These are phyloP conservation scores for Aspergillus clavatus DNA, from an alignment of 2,329 filamentous ascomycete species.

Conservation along the genomic window DNA sequence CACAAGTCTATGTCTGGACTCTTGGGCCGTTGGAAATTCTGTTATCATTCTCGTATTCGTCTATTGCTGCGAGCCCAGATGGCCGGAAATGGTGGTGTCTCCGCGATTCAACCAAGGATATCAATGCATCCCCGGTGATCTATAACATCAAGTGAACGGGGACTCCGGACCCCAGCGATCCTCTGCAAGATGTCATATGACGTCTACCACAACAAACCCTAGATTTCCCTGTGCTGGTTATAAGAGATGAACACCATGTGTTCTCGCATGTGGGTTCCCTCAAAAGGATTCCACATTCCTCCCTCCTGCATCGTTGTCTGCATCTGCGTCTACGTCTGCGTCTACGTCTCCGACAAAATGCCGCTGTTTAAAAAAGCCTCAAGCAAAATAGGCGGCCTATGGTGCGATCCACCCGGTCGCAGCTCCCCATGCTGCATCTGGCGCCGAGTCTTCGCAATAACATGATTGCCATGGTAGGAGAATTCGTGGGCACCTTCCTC, in stretches of 20 bases:
- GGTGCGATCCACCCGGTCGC: not conserved
- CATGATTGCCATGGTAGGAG: constrained; percentile 44
- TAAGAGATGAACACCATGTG: not conserved
- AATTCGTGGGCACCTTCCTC: constrained; percentile 50
- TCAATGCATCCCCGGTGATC: not conserved
- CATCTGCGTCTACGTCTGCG: not conserved
- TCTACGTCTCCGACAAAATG: too few species aligned
- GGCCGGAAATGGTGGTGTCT: not conserved
- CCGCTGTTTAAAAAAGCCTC: not conserved
- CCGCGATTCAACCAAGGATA: not conserved
- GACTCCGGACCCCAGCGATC: too few species aligned
- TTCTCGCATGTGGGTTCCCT: not conserved
- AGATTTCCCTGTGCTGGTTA: not conserved
- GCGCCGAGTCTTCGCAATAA: constrained; percentile 40
- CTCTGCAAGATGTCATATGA: not conserved
- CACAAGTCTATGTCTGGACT: too few species aligned
- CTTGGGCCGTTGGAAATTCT: too few species aligned
- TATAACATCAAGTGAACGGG: not conserved
- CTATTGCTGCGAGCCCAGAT: too few species aligned
- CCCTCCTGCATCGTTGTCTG: not conserved
- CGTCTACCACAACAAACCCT: not conserved
- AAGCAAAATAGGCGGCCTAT: not conserved
- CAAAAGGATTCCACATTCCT: too few species aligned
- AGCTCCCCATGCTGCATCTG: constrained; percentile 34
- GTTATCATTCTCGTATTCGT: too few species aligned